Conservation (phyloP, 2,329 filamentous ascomycete species). For the Sporothrix protearum region DNA sequence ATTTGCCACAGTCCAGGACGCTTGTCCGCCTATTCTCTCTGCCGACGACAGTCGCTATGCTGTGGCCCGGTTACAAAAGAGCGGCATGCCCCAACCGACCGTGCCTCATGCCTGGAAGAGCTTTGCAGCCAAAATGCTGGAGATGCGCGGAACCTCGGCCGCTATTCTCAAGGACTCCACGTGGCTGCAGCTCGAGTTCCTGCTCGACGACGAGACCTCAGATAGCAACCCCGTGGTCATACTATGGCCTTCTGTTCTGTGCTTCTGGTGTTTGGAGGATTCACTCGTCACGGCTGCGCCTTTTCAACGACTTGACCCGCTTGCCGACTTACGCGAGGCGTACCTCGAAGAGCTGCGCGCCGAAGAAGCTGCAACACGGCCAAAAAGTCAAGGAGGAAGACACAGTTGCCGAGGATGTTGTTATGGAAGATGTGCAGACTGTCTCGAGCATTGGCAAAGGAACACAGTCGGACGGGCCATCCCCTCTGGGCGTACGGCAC, state of each 20-base stretch:
- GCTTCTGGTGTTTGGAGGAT: constrained; percentile 44
- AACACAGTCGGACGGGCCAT: constrained; percentile 31
- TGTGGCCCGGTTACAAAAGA: constrained; percentile 3
- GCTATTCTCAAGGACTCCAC: constrained; percentile 43
- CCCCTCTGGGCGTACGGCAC: constrained; percentile 50
- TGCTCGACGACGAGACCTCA: constrained; percentile 42
- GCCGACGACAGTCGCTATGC: neutral
- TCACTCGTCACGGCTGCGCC: constrained; percentile 4
- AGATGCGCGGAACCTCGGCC: constrained; percentile 48
- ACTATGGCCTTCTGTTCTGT: constrained; percentile 54
- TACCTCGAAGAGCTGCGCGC: constrained; percentile 22
- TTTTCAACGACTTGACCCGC: constrained; percentile 25
- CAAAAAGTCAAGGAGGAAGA: constrained; percentile 3
- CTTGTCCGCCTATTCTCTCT: constrained; percentile 25
- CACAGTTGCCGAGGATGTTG: constrained; percentile 15
- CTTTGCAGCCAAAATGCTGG: constrained; percentile 49
- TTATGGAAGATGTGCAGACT: constrained; percentile 23
- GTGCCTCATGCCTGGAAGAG: constrained; percentile 32
- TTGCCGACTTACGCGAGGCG: constrained; percentile 23
- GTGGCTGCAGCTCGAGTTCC: constrained; percentile 47
- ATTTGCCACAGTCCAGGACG: constrained; percentile 43
- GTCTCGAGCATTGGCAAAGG: constrained; percentile 20
- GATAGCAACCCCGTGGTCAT: constrained; percentile 45
- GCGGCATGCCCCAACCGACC: constrained; percentile 6
- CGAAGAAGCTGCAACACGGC: constrained; percentile 17